Conservation (phyloP, 2,329 filamentous ascomycete species). For the Aureobasidium namibiae region DNA sequence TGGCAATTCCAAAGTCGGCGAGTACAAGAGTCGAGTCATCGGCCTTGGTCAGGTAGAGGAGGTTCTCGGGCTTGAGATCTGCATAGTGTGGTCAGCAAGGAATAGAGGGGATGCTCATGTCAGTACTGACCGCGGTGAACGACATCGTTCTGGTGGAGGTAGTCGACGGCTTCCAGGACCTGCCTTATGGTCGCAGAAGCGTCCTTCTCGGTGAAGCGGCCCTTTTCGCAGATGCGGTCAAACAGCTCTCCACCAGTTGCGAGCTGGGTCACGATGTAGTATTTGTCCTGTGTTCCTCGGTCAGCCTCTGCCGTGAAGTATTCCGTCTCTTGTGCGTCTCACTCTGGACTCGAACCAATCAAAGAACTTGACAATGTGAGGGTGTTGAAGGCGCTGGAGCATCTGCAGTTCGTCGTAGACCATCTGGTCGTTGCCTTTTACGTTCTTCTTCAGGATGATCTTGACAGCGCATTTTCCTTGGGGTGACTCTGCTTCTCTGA, state of each 20-base stretch:
- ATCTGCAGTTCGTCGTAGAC: slow-evolving; percentile 95
- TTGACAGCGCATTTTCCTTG: slow-evolving; percentile 89
- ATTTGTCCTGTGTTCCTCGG: slow-evolving; percentile 69
- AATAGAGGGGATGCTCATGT: not conserved
- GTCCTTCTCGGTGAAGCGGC: slow-evolving; percentile 97
- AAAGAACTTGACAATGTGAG: slow-evolving; percentile 92
- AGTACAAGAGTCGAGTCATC: slow-evolving; percentile 77
- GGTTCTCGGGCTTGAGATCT: slow-evolving; percentile 98
- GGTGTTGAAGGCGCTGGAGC: slow-evolving; percentile 82
- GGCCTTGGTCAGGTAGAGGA: slow-evolving; percentile 79
- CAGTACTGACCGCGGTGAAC: slow-evolving; percentile 74
- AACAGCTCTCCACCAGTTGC: slow-evolving; percentile 95
- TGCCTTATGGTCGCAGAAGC: slow-evolving; percentile 92
- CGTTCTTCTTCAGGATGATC: slow-evolving; percentile 99
- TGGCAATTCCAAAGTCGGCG: slow-evolving; percentile 96
- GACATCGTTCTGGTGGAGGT: slow-evolving; percentile 88
- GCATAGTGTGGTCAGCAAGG: slow-evolving; percentile 18
- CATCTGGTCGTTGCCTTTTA: slow-evolving; percentile 97
- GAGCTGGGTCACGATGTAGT: slow-evolving; percentile 96
- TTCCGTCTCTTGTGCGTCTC: slow-evolving; percentile 25
- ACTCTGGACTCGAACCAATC: slow-evolving; percentile 99
- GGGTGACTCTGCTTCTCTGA: slow-evolving; percentile 83
- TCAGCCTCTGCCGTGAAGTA: not conserved
- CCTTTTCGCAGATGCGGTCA: slow-evolving; percentile 95
- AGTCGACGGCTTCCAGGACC: slow-evolving; percentile 85